phyloP scores from a whole-genome alignment of 1,284 basidiomycete genomes.

The Leccinum angustisporum region DNA sequence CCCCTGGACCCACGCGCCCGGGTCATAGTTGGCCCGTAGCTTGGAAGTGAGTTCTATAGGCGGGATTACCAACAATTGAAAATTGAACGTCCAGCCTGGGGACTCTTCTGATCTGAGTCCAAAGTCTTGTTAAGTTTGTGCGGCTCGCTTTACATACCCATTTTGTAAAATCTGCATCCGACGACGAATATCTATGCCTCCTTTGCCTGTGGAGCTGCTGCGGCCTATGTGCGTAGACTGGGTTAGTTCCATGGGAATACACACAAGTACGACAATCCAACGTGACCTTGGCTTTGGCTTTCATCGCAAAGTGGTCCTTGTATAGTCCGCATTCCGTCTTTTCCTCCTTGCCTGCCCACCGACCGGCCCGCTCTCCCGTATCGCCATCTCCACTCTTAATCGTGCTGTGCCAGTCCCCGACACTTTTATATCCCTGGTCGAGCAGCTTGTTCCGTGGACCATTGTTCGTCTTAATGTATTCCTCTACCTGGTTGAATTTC shows the following conservation, averaged over 20 bases:
- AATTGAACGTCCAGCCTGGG: no score
- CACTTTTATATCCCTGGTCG: conserved; percentile 88
- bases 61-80: no score
- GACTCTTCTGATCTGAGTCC: no score
- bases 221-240: not conserved
- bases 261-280: not conserved
- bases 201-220: not conserved
- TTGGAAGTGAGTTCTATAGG: no score
- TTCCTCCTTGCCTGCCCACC: conserved; percentile 81
- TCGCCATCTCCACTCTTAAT: conserved; percentile 70
- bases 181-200: not conserved
- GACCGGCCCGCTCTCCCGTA: conserved; percentile 80
- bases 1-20: no score
- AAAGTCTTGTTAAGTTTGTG: no score
- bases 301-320: conserved; percentile 79
- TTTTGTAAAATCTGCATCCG: not conserved
- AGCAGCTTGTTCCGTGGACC: conserved; percentile 92
- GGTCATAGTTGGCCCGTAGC: no score
- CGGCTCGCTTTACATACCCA: no score
- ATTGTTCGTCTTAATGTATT: conserved; percentile 80
- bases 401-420: conserved; percentile 98
- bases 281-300: conserved; percentile 45
- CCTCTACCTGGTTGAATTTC: conserved; percentile 85
- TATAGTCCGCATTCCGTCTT: conserved; percentile 98
- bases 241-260: not conserved